A percentile compares a stretch with the other conserved stretches of the same genome.
These are phyloP conservation scores for Trichothecium roseum DNA, from an alignment of 2,329 filamentous ascomycete species.

Conservation along the genomic window DNA sequence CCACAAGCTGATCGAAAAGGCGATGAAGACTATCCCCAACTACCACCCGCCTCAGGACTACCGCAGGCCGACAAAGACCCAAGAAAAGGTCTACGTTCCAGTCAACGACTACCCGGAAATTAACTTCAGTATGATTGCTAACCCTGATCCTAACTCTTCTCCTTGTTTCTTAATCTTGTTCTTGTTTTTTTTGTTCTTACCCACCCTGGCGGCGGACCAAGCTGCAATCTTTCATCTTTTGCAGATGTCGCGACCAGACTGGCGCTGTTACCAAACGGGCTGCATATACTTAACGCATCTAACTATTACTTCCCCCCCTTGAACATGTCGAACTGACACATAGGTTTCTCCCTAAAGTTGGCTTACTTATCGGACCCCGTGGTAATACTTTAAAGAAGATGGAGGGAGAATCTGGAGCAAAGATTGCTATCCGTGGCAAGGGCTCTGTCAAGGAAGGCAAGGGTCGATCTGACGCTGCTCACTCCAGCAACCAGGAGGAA, in stretches of 20 bases:
- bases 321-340: constrained; percentile 64
- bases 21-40: constrained; percentile 99
- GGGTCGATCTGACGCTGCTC: constrained; percentile 94
- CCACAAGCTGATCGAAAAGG: constrained; percentile 96
- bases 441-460: constrained; percentile 99
- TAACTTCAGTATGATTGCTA: constrained; percentile 99
- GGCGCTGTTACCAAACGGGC: too few relatives aligned
- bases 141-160: constrained; percentile 56
- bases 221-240: too few relatives aligned
- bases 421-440: constrained; percentile 99
- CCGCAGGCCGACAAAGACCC: constrained; percentile 96
- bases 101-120: constrained; percentile 99
- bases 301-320: too few relatives aligned
- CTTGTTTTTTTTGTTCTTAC: constrained; percentile 3
- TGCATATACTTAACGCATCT: too few relatives aligned
- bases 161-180: constrained; percentile 8
- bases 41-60: constrained; percentile 98
- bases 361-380: constrained; percentile 99
- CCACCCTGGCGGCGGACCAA: background rate
- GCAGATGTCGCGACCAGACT: too few relatives aligned
- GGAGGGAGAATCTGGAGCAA: constrained; percentile 93
- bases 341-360: constrained; percentile 90
- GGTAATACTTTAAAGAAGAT: constrained; percentile 99
- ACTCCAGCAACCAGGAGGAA: constrained; percentile 99
- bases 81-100: constrained; percentile 99